phyloP scores from a whole-genome alignment of 1,139 yeast genomes.

The Candida frijolesensis region DNA sequence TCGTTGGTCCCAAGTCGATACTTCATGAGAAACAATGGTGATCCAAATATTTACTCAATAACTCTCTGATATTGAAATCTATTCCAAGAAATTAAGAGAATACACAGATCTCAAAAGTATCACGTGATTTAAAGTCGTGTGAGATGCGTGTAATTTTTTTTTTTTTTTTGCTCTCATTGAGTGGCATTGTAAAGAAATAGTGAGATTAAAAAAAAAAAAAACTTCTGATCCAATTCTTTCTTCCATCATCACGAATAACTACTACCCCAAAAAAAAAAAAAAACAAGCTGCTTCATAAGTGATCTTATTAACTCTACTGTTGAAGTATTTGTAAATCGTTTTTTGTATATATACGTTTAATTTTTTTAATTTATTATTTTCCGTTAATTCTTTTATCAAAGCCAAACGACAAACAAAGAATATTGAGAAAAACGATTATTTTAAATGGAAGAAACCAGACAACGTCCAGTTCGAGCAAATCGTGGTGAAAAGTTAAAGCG shows the following conservation, averaged over 20 bases:
- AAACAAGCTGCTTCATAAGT: background rate
- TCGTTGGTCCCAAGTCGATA: too few relatives aligned
- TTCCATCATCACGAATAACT: background rate
- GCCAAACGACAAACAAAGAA: background rate
- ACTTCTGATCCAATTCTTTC: background rate
- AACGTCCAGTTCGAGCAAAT: slow-evolving; percentile 4
- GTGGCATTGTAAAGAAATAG: too few relatives aligned
- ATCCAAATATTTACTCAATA: too few relatives aligned
- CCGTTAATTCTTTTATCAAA: background rate
- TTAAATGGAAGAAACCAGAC: slow-evolving; percentile 1
- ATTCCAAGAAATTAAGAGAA: too few relatives aligned
- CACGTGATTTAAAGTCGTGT: too few relatives aligned
- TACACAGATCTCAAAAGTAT: too few relatives aligned
- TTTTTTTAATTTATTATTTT: background rate
- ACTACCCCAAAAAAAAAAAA: background rate
- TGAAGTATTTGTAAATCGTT: background rate
- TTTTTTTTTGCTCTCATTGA: too few relatives aligned
- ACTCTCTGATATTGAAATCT: too few relatives aligned
- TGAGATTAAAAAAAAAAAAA: too few relatives aligned
- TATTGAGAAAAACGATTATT: background rate
- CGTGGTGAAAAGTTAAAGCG: slow-evolving; percentile 3
- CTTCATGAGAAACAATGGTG: too few relatives aligned
- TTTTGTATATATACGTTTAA: background rate
- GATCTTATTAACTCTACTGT: background rate
- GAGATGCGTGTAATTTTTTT: background rate